Evolutionary conservation across 2,329 filamentous ascomycete species (phyloP).

Genomic region (Rhynchosporium secalis): DNA sequence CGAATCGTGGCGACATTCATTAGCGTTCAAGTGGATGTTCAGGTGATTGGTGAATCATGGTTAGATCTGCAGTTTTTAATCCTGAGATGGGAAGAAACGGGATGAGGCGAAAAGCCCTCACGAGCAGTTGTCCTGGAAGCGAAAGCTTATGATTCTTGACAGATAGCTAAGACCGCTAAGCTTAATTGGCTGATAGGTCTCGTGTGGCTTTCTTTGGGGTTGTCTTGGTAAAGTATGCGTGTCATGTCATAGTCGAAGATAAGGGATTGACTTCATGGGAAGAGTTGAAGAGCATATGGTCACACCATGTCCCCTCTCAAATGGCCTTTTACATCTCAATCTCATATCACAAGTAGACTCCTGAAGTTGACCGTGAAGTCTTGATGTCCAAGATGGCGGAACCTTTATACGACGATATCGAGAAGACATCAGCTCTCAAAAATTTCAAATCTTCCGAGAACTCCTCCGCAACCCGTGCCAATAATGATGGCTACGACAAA

Average conservation of each 20-base stretch:
- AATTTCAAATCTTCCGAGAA: conserved; percentile 7
- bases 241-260: not conserved
- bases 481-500: conserved; percentile 2
- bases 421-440: conserved; percentile 11
- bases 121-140: not conserved
- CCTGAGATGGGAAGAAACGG: not conserved
- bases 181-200: not conserved
- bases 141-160: conserved; percentile 10
- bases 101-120: conserved; percentile 1
- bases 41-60: not conserved
- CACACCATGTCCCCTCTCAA: not conserved
- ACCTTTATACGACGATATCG: conserved; percentile 12
- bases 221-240: not conserved
- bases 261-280: not conserved
- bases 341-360: not conserved
- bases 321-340: not conserved
- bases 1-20: not conserved
- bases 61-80: not conserved
- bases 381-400: conserved; percentile 7
- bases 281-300: not conserved
- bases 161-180: conserved; percentile 10
- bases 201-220: conserved; percentile 3
- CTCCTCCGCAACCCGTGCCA: not conserved
- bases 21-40: not conserved
- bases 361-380: not conserved